A percentile compares a stretch with the other conserved stretches of the same genome.
These are phyloP conservation scores for Cyclotella baltica DNA, from an alignment of 108 stramenopile genomes.

Conservation along the genomic window DNA sequence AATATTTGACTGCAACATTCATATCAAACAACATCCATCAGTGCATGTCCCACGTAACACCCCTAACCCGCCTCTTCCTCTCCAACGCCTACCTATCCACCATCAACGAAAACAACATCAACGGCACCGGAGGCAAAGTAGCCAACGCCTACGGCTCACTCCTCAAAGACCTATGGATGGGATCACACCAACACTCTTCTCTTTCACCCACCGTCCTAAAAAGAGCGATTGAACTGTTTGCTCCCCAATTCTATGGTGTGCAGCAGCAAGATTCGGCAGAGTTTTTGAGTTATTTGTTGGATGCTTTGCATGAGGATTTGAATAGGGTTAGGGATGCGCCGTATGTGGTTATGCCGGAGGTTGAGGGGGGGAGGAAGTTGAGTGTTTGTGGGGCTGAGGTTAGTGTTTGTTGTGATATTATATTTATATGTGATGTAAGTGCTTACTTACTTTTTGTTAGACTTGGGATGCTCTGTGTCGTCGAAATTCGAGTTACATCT, in stretches of 20 bases:
- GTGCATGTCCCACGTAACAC: slow-evolving; percentile 83
- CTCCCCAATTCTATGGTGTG: slow-evolving; percentile 75
- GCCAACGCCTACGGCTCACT: slow-evolving; percentile 77
- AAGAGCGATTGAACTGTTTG: slow-evolving; percentile 77
- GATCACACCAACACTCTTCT: slow-evolving; percentile 23
- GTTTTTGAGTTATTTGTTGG: slow-evolving; percentile 90
- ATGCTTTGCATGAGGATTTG: slow-evolving; percentile 96
- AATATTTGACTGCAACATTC: not conserved
- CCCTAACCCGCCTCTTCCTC: slow-evolving; percentile 91
- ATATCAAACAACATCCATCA: slow-evolving; percentile 13
- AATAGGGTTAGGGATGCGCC: slow-evolving; percentile 93
- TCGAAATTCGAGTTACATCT: slow-evolving; percentile 82
- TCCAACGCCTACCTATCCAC: slow-evolving; percentile 63
- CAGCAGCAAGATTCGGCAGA: slow-evolving; percentile 95
- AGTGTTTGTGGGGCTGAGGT: slow-evolving; percentile 69
- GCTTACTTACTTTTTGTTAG: too few relatives aligned
- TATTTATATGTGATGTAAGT: too few relatives aligned
- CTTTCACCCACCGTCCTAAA: slow-evolving; percentile 71
- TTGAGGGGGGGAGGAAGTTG: slow-evolving; percentile 65
- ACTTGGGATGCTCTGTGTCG: slow-evolving; percentile 72
- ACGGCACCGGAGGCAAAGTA: slow-evolving; percentile 87
- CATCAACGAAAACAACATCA: slow-evolving; percentile 75
- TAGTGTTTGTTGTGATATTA: slow-evolving; percentile 7
- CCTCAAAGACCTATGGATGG: slow-evolving; percentile 81
- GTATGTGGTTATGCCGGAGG: slow-evolving; percentile 88